Conservation (phyloP, 352 stramenopile genomes). For the Phytopythium helicoides region DNA sequence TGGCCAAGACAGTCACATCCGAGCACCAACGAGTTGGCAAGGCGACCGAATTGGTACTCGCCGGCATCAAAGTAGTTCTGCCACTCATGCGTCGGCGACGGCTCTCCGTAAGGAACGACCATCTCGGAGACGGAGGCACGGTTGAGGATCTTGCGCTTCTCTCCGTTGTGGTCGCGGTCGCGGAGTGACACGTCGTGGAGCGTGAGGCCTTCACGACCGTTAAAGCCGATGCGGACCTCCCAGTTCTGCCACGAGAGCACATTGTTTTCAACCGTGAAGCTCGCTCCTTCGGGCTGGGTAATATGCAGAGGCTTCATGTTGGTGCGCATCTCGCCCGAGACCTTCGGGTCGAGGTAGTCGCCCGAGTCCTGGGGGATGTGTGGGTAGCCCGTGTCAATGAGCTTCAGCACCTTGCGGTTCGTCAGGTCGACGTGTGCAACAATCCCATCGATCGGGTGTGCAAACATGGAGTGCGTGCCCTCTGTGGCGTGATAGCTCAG, state of each 20-base stretch:
- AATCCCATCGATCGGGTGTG: constrained; percentile 43
- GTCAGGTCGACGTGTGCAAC: constrained; percentile 45
- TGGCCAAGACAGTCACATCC: constrained; percentile 83
- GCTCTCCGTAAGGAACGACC: constrained; percentile 84
- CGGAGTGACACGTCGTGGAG: constrained; percentile 66
- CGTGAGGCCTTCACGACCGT: constrained; percentile 74
- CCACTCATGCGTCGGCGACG: constrained; percentile 58
- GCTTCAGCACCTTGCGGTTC: constrained; percentile 34
- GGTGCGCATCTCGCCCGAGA: constrained; percentile 37
- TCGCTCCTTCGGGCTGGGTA: constrained; percentile 68
- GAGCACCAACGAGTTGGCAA: constrained; percentile 74
- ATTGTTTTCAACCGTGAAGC: constrained; percentile 68
- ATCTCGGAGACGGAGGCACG: constrained; percentile 79
- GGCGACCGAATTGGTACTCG: constrained; percentile 77
- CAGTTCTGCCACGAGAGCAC: constrained; percentile 80
- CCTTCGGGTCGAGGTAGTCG: constrained; percentile 38
- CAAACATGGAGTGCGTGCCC: constrained; percentile 48
- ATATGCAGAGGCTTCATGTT: constrained; percentile 67
- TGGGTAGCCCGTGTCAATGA: constrained; percentile 41
- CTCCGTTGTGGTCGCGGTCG: constrained; percentile 20
- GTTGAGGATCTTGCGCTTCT: constrained; percentile 57
- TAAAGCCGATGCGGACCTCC: constrained; percentile 80
- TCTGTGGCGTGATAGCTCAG: constrained; percentile 40
- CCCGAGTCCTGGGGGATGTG: constrained; percentile 41
- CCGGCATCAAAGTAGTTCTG: constrained; percentile 88